These are phyloP conservation scores for Aspergillus ostianus DNA, from an alignment of 495 filamentous ascomycete genomes.

Conservation along the genomic window DNA sequence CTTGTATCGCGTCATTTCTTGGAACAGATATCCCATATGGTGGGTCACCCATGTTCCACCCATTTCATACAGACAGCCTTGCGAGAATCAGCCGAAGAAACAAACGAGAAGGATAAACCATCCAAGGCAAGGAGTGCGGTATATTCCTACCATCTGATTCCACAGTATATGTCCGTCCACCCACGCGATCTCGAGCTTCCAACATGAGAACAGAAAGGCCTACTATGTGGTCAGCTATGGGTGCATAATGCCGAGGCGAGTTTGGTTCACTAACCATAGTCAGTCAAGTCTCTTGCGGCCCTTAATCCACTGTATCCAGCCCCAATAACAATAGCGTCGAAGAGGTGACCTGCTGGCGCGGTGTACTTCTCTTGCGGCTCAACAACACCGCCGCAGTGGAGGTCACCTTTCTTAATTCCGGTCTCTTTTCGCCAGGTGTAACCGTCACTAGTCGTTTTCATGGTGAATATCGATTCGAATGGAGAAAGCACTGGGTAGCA, in stretches of 20 bases:
- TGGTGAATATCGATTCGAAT: neutral
- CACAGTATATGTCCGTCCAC: constrained; percentile 22
- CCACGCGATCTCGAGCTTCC: constrained; percentile 24
- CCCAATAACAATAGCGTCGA: constrained; percentile 25
- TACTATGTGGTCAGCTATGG: constrained; percentile 1
- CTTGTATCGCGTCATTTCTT: constrained; percentile 24
- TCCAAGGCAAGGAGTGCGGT: neutral
- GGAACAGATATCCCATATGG: constrained; percentile 12
- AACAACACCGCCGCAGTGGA: constrained; percentile 11
- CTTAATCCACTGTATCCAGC: constrained; percentile 23
- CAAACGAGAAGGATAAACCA: no score
- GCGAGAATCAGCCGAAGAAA: neutral
- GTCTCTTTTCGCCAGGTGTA: constrained; percentile 7
- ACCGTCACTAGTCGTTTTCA: constrained; percentile 9
- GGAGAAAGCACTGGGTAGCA: no score
- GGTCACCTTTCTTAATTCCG: constrained; percentile 4
- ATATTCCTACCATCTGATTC: constrained; percentile 9
- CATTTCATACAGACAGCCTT: constrained; percentile 21
- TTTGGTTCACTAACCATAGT: constrained; percentile 15
- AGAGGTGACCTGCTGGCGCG: constrained; percentile 5
- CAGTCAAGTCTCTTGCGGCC: constrained; percentile 23
- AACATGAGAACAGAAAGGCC: constrained; percentile 18
- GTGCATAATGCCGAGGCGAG: neutral
- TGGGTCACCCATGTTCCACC: constrained; percentile 27
- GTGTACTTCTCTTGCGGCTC: constrained; percentile 9